Evolutionary conservation across 2,329 filamentous ascomycete species (phyloP).

Genomic region (Chaetomium strumarium): DNA sequence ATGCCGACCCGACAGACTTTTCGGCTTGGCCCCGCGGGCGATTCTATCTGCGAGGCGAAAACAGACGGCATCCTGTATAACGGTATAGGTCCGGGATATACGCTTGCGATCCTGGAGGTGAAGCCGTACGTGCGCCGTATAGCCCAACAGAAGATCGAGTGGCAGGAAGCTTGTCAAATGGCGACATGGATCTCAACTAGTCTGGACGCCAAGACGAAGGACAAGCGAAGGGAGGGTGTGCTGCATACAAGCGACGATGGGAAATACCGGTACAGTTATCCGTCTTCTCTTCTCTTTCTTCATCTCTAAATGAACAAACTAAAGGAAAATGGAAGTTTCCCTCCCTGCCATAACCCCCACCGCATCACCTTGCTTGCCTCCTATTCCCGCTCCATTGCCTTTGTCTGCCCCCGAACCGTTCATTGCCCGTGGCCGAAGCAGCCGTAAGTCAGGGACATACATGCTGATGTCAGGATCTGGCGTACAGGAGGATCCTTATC

Average conservation of each 20-base stretch:
- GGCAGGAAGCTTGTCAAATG: conserved; percentile 2
- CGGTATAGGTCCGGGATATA: too few species aligned
- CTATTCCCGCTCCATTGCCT: background rate
- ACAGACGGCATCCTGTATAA: background rate
- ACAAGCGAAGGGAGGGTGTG: background rate
- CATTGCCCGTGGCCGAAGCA: too few species aligned
- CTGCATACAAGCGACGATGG: background rate
- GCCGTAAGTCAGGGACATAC: background rate
- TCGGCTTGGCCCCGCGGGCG: background rate
- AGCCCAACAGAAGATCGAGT: background rate
- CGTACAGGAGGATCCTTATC: background rate
- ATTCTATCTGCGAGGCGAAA: background rate
- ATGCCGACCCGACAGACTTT: background rate
- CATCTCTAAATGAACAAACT: too few species aligned
- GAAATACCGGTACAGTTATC: background rate
- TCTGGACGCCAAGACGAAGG: background rate
- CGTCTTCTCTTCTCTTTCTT: too few species aligned
- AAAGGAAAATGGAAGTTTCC: background rate
- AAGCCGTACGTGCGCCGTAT: background rate
- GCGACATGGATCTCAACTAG: background rate
- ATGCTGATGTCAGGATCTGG: background rate
- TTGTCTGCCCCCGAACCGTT: background rate
- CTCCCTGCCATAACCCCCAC: too few species aligned
- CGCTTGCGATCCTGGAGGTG: background rate
- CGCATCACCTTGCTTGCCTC: background rate